Evolutionary conservation across 441 rosid genomes (phyloP), one percentile per base, ranked within the genome.

Genomic region (Monsonia emarginata): DNA sequence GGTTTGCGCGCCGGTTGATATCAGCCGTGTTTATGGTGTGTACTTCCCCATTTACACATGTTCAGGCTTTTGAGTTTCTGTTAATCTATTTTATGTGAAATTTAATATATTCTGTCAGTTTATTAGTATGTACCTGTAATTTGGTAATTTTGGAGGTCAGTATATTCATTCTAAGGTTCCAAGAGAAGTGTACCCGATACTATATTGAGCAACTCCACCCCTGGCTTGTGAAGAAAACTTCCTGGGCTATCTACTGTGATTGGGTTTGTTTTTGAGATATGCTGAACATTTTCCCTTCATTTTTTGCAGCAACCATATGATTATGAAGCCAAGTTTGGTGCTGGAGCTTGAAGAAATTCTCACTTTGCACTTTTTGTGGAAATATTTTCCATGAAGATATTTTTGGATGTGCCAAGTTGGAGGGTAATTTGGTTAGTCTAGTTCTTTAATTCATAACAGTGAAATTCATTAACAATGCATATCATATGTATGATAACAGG

Each of bases 1-100:
- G 97, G 97, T 91, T 91, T 80, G 97, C 97, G 0, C 85, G 89
- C 21, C 73, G 89, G 79, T 79, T 85, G 74, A 89, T 91, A 71
- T 81, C 89, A 18, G 97, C 97, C 32, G 71, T 79, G 61, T 89
- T 75, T 79, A 80, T 89, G 95, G 96, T 56, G 67, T 36, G 9
- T 7, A 6, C 31, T 32, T 62, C 34, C 44, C 9, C 9, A 6
- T 36, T 36, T 2, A 36, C 11, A 2, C 13, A 2, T 38, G 44
- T 38, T 38, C 44, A 32, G 38, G 38, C 38, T 8, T n/a, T n/a
- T n/a, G n/a, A n/a, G 36, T 31, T 8, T 3, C 36, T 31, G 36
- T 31, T 8, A 3, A 31, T 31, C 36, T 31, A 31, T 31, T 31
- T 31, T 31, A 31, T 31, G 36, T 1, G 36, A 31, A 8, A 3